phyloP scores from a whole-genome alignment of 2,329 filamentous ascomycete species.

The Fusarium brachygibbosum region DNA sequence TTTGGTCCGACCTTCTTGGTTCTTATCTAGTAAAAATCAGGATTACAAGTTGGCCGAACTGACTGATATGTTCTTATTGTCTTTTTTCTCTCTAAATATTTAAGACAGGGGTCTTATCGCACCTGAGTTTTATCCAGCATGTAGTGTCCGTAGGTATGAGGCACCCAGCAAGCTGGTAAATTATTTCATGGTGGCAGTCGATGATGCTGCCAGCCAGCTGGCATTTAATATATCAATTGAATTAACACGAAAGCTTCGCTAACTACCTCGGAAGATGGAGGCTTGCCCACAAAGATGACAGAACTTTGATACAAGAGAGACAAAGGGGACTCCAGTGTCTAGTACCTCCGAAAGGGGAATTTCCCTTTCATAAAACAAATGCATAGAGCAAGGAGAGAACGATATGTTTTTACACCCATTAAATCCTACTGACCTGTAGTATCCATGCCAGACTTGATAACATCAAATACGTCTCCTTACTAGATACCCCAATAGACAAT shows the following conservation, averaged over 20 bases:
- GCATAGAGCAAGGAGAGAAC: neutral
- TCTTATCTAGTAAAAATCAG: neutral
- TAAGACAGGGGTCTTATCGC: neutral
- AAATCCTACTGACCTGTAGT: neutral
- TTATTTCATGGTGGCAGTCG: neutral
- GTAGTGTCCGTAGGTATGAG: neutral
- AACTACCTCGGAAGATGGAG: neutral
- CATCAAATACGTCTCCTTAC: neutral
- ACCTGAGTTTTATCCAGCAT: neutral
- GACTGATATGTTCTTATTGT: neutral
- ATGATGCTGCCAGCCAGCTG: neutral
- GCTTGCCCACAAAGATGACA: neutral
- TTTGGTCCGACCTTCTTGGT: constrained; percentile 7
- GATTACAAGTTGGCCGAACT: too few species aligned
- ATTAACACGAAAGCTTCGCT: neutral
- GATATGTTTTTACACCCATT: neutral
- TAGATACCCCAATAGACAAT: neutral
- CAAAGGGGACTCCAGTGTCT: neutral
- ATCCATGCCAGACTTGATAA: neutral
- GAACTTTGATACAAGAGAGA: neutral
- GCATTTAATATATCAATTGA: neutral
- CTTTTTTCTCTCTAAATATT: neutral
- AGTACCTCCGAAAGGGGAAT: neutral
- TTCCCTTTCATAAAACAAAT: neutral
- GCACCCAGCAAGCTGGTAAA: neutral